Conservation (phyloP, 305 asterid genomes). For the Petunia hybrid region DNA sequence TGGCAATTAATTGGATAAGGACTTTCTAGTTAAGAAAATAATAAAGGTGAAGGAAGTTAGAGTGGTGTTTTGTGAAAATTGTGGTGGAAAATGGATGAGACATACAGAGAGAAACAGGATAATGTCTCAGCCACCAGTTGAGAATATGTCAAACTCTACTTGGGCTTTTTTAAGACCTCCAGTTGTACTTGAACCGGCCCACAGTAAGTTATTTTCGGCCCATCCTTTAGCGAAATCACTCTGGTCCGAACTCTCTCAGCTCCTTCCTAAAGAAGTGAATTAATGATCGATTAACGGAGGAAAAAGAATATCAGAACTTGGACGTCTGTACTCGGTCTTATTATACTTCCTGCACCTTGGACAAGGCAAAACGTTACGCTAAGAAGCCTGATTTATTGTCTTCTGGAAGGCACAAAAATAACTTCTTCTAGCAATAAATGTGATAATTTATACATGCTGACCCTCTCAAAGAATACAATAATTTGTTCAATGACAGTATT, state of each 20-base stretch:
- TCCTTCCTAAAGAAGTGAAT: too few species aligned
- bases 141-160: neutral
- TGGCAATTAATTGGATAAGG: neutral
- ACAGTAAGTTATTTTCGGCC: neutral
- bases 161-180: neutral
- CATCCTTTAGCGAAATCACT: neutral
- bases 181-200: neutral
- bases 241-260: too few species aligned
- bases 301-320: too few species aligned
- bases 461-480: neutral
- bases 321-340: too few species aligned
- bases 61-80: neutral
- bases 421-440: neutral
- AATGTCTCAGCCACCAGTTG: neutral
- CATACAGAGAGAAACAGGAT: neutral
- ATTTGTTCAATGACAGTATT: constrained; percentile 25
- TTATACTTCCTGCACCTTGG: too few species aligned
- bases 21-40: neutral
- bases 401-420: neutral
- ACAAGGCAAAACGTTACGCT: too few species aligned
- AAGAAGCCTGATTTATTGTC: neutral
- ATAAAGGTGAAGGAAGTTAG: neutral
- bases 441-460: neutral
- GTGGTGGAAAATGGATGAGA: constrained; percentile 14
- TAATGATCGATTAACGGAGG: too few species aligned